Percentiles rank a stretch among this genome's conserved stretches.
Evolutionary conservation across 352 stramenopile genomes (phyloP).

Genomic region (Sclerospora graminicola): DNA sequence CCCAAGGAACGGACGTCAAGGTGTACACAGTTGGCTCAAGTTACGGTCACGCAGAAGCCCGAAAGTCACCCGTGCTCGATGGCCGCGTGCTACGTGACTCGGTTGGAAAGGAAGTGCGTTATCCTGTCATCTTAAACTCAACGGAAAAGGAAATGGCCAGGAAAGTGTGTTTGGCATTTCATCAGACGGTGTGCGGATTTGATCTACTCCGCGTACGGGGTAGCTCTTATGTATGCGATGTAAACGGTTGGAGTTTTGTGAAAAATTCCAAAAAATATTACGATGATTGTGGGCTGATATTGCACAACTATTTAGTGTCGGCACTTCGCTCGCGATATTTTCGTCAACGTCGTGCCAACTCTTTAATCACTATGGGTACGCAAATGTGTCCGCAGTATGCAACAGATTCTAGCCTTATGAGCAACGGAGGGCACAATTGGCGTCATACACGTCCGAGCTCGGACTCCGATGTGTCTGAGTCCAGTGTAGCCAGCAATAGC

Average conservation of each 20-base stretch:
- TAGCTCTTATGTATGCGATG: constrained; percentile 97
- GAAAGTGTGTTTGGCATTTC: constrained; percentile 91
- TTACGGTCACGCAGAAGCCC: constrained; percentile 98
- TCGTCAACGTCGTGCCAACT: constrained; percentile 55
- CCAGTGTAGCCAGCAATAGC: constrained; percentile 47
- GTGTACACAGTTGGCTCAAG: constrained; percentile 97
- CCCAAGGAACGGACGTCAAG: constrained; percentile 99
- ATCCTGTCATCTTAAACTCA: constrained; percentile 97
- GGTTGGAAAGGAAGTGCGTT: constrained; percentile 97
- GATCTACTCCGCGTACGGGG: constrained; percentile 92
- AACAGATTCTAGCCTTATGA: constrained; percentile 34
- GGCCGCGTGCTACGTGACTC: constrained; percentile 89
- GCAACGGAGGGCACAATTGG: constrained; percentile 15
- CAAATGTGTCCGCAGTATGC: constrained; percentile 79
- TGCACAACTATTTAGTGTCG: constrained; percentile 86
- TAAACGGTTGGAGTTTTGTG: constrained; percentile 99
- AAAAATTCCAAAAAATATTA: constrained; percentile 98
- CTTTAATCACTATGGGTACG: constrained; percentile 23
- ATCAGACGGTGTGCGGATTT: constrained; percentile 99
- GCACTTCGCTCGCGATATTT: constrained; percentile 72
- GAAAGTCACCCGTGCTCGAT: constrained; percentile 98
- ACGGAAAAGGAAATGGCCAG: constrained; percentile 98
- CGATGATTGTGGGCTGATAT: constrained; percentile 94
- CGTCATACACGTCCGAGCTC: constrained; percentile 45
- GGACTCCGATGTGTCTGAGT: constrained; percentile 55